Evolutionary conservation across 1,284 basidiomycete genomes (phyloP).

Genomic region (Kwoniella shivajii): DNA sequence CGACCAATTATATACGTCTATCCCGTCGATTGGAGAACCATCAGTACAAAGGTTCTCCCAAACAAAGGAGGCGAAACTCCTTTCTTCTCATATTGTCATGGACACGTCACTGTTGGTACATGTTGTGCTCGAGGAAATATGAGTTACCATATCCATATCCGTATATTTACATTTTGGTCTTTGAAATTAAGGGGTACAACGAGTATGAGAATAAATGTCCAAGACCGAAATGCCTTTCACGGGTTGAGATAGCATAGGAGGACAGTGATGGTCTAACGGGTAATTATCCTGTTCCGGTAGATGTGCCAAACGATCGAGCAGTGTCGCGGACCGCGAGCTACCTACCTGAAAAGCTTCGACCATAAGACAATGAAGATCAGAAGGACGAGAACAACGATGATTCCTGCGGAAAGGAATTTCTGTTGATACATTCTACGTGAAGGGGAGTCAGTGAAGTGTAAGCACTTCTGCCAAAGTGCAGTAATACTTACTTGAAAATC

Average conservation of each 20-base stretch:
- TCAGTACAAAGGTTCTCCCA: constrained; percentile 4
- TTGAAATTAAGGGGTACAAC: constrained; percentile 1
- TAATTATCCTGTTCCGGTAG: not conserved
- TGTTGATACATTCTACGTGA: constrained; percentile 56
- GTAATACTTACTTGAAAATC: constrained; percentile 60
- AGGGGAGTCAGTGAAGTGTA: constrained; percentile 5
- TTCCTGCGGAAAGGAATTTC: constrained; percentile 53
- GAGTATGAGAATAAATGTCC: not conserved
- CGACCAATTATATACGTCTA: not conserved
- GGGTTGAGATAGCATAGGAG: no score
- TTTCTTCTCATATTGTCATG: not conserved
- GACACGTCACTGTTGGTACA: not conserved
- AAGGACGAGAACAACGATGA: constrained; percentile 53
- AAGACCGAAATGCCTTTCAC: not conserved
- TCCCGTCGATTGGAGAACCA: not conserved
- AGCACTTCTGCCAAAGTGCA: not conserved
- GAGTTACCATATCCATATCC: not conserved
- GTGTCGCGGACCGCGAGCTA: not conserved
- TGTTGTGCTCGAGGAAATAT: not conserved
- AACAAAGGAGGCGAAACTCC: constrained; percentile 8
- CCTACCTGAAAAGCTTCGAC: constrained; percentile 49
- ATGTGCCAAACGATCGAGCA: not conserved
- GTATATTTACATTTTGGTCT: constrained; percentile 4
- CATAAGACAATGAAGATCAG: constrained; percentile 55
- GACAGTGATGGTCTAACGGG: no score